Evolutionary conservation across 768 basidiomycete genomes (phyloP), one percentile per base, ranked within the genome.

Genomic region (Pholiota conissans): DNA sequence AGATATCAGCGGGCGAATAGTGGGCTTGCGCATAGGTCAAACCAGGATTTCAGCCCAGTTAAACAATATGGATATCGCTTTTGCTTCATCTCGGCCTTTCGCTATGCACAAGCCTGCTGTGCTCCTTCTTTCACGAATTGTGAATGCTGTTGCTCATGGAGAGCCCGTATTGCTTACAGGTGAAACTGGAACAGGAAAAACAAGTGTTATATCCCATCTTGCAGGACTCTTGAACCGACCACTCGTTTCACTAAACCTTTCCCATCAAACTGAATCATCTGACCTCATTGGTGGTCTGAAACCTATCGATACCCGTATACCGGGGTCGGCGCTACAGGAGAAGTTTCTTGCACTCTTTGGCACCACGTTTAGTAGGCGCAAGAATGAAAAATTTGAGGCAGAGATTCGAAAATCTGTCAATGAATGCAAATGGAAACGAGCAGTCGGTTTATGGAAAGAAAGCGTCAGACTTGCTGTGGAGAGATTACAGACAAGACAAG

Each of bases 171-270:
- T 99, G 7, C 81, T 99, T 24, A 94, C 95, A 0, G 97, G 97
- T 46, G 97, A 99, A 76, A 99, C 97, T 2, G 97, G 97, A n/a
- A 99, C 97, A 1, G 97, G 97, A 13, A 99, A 99, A 73, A 99
- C 97, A 0, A 95, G 95, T 52, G 83, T 86, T 18, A 84, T 99
- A 14, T 91, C 94, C 2, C 86, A 97, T 65, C 79, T 98, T 28
- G 89, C 97, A 10, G 80, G 86, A 2, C 71, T 91, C n/a, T 80
- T 97, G 27, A 81, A 80, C 6, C 83, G 84, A 10, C 85, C 87
- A 0, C 81, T 99, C 30, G 82, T 93, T 54, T 93, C 95, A 0
- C 81, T 99, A 56, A 99, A 99, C 69, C 71, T 98, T 64, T 97
- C 94, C 1, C 93, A 95, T 66, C 97, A 99, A 71, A 97, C 95